Conservation (phyloP, 306 rosid species). For the Chamaecrista fasciculata region DNA sequence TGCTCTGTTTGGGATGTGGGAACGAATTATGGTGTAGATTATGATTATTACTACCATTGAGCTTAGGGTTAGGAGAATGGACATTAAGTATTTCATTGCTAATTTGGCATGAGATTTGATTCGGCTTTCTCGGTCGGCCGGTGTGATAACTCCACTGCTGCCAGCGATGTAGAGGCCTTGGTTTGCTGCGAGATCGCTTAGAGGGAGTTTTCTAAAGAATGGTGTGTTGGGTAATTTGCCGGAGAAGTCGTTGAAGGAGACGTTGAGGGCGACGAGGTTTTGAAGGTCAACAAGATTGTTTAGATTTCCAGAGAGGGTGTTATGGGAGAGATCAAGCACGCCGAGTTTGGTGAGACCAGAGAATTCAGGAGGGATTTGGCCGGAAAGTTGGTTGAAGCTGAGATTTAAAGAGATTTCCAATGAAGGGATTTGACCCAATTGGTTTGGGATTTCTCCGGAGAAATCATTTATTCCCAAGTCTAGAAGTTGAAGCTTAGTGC, state of each 20-base stretch:
- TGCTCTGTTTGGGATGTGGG: slow-evolving; percentile 37
- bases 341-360: slow-evolving; percentile 69
- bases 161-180: slow-evolving; percentile 61
- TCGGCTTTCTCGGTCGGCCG: slow-evolving; percentile 33
- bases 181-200: slow-evolving; percentile 63
- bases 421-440: slow-evolving; percentile 64
- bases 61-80: slow-evolving; percentile 62
- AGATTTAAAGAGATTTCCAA: slow-evolving; percentile 88
- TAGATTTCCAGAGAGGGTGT: slow-evolving; percentile 75
- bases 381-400: slow-evolving; percentile 78
- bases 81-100: slow-evolving; percentile 51
- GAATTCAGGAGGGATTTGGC: slow-evolving; percentile 68
- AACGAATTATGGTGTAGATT: slow-evolving; percentile 49
- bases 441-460: slow-evolving; percentile 75
- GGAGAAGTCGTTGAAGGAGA: slow-evolving; percentile 78
- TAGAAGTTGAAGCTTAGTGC: slow-evolving; percentile 69
- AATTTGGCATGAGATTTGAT: slow-evolving; percentile 32
- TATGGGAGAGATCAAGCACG: slow-evolving; percentile 85
- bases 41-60: slow-evolving; percentile 62
- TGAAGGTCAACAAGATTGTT: slow-evolving; percentile 55
- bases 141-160: slow-evolving; percentile 36
- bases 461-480: slow-evolving; percentile 78
- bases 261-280: slow-evolving; percentile 76
- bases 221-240: slow-evolving; percentile 82
- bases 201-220: slow-evolving; percentile 73